A percentile compares a stretch with the other conserved stretches of the same genome.
Evolutionary conservation across 2,329 filamentous ascomycete species (phyloP).

Genomic region (Nannizzia gypsea): DNA sequence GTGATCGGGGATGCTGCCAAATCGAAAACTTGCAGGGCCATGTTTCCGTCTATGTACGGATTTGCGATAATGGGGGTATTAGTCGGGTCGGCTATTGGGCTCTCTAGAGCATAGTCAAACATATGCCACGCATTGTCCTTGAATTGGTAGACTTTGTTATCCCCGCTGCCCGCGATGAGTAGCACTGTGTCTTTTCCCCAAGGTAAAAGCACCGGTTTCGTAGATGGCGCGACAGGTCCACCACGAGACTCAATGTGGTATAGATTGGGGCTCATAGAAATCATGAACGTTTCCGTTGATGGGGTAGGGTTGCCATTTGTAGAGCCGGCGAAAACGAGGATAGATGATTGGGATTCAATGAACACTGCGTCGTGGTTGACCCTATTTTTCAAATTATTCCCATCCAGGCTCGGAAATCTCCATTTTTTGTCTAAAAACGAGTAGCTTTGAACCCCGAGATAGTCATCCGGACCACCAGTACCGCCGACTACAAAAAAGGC

Average conservation of each 20-base stretch:
- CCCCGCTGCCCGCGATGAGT: constrained; percentile 59
- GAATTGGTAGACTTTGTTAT: constrained; percentile 64
- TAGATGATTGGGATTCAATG: constrained; percentile 54
- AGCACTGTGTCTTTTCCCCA: constrained; percentile 62
- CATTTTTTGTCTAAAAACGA: constrained; percentile 46
- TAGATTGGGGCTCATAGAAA: constrained; percentile 50
- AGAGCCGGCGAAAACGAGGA: constrained; percentile 71
- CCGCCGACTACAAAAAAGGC: constrained; percentile 77
- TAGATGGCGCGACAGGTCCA: constrained; percentile 48
- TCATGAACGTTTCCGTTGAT: constrained; percentile 64
- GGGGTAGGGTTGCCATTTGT: constrained; percentile 46
- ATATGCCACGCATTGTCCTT: constrained; percentile 55
- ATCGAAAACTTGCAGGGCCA: constrained; percentile 68
- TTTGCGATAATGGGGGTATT: constrained; percentile 54
- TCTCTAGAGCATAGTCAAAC: constrained; percentile 52
- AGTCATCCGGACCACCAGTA: constrained; percentile 41
- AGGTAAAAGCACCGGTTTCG: constrained; percentile 58
- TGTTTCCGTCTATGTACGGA: constrained; percentile 63
- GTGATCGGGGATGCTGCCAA: constrained; percentile 60
- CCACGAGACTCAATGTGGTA: constrained; percentile 50
- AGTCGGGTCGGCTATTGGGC: constrained; percentile 48
- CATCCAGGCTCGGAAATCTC: constrained; percentile 27
- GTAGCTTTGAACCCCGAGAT: constrained; percentile 64
- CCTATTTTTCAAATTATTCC: constrained; percentile 54
- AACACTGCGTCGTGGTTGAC: constrained; percentile 66